A percentile compares a stretch with the other conserved stretches of the same genome.
phyloP scores from a whole-genome alignment of 106 monocot species.

The Alisma plantagoaquatica region DNA sequence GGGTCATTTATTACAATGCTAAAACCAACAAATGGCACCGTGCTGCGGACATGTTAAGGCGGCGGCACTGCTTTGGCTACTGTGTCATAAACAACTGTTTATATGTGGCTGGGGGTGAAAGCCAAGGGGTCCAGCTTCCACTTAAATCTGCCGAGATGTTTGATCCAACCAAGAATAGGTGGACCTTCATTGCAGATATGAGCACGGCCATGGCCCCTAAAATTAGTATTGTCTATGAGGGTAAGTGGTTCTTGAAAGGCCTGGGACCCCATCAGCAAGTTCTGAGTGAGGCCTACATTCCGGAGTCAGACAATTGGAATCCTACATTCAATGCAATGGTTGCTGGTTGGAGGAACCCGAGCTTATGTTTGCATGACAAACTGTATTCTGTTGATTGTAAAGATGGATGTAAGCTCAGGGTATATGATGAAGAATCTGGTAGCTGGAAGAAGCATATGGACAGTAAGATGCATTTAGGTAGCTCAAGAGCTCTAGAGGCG shows the following conservation, averaged over 20 bases:
- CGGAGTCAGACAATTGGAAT: slow-evolving; percentile 9
- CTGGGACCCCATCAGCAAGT: slow-evolving; percentile 13
- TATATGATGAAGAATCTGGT: slow-evolving; percentile 9
- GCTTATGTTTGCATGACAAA: slow-evolving; percentile 12
- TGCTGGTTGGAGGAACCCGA: slow-evolving; percentile 16
- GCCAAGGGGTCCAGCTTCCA: slow-evolving; percentile 11
- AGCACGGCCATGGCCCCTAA: slow-evolving; percentile 14
- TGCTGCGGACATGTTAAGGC: slow-evolving; percentile 20
- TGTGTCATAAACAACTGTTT: slow-evolving; percentile 16
- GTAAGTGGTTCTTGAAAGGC: slow-evolving; percentile 21
- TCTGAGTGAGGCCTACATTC: slow-evolving; percentile 12
- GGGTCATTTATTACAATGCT: slow-evolving; percentile 18
- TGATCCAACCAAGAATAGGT: slow-evolving; percentile 17
- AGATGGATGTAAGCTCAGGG: slow-evolving; percentile 23
- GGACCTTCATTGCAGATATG: slow-evolving; percentile 20
- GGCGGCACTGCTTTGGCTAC: slow-evolving; percentile 14
- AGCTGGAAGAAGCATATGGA: slow-evolving; percentile 10
- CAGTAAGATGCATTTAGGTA: slow-evolving; percentile 11
- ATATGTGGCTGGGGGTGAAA: slow-evolving; percentile 18
- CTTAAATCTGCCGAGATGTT: slow-evolving; percentile 14
- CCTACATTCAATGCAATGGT: slow-evolving; percentile 9
- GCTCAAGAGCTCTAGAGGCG: slow-evolving; percentile 17
- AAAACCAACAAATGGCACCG: slow-evolving; percentile 23
- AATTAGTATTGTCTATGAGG: slow-evolving; percentile 13
- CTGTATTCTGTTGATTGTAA: slow-evolving; percentile 20